Evolutionary conservation across 2,329 filamentous ascomycete genomes (phyloP).

Genomic region (Waltergamsia citrina): DNA sequence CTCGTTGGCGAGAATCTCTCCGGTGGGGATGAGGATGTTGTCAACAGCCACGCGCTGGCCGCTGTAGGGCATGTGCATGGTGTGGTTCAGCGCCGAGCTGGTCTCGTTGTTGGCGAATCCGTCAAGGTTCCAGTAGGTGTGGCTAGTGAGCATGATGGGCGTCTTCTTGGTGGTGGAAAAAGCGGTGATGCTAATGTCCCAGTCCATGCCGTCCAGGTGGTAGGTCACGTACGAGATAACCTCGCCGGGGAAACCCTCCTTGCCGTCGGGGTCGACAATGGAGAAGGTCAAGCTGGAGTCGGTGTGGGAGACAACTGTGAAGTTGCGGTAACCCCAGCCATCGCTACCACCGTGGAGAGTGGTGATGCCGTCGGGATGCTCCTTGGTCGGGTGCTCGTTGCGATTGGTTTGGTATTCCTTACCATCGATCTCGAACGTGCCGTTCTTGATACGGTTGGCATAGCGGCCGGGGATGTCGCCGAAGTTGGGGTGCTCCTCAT

Average conservation of each 20-base stretch:
- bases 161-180: constrained; percentile 64
- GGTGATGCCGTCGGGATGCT: constrained; percentile 43
- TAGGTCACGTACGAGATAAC: constrained; percentile 69
- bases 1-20: constrained; percentile 62
- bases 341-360: constrained; percentile 62
- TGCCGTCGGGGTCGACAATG: constrained; percentile 61
- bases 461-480: constrained; percentile 68
- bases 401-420: constrained; percentile 45
- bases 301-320: constrained; percentile 62
- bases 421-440: constrained; percentile 60
- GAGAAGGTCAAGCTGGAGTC: constrained; percentile 63
- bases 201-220: constrained; percentile 54
- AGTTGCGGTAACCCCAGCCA: constrained; percentile 73
- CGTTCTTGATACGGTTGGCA: constrained; percentile 74
- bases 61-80: constrained; percentile 62
- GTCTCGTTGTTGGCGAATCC: constrained; percentile 68
- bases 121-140: constrained; percentile 78
- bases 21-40: constrained; percentile 65
- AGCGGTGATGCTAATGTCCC: constrained; percentile 66
- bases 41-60: constrained; percentile 61
- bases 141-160: constrained; percentile 69
- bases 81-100: constrained; percentile 57
- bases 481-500: constrained; percentile 59
- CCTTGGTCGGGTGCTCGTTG: constrained; percentile 51
- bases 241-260: constrained; percentile 71